Conservation (phyloP, 2,329 filamentous ascomycete genomes). For the Ustulina deusta region DNA sequence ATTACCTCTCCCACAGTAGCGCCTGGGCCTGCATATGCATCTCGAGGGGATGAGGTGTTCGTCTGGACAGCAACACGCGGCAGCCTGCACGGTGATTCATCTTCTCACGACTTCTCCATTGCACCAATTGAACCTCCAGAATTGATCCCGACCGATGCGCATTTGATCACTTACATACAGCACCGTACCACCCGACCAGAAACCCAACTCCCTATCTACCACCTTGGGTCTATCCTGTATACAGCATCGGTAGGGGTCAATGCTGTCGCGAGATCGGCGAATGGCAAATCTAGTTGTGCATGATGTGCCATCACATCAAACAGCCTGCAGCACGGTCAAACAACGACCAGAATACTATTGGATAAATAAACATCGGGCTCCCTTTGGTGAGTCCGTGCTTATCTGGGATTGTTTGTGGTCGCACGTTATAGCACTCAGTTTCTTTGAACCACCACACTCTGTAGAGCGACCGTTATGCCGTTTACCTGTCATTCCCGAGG, state of each 20-base stretch:
- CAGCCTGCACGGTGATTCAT: slow-evolving; percentile 13
- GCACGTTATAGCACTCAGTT: neutral
- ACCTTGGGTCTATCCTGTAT: neutral
- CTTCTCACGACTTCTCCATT: neutral
- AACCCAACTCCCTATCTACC: neutral
- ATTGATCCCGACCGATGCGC: slow-evolving; percentile 11
- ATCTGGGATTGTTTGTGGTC: neutral
- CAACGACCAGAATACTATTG: neutral
- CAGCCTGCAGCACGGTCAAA: slow-evolving; percentile 2
- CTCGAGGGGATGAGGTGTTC: slow-evolving; percentile 13
- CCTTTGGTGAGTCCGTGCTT: slow-evolving; percentile 1
- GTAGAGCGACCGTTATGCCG: neutral
- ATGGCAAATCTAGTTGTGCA: neutral
- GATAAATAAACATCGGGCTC: neutral
- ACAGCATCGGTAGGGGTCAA: neutral
- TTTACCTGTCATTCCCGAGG: neutral
- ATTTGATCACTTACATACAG: slow-evolving; percentile 19
- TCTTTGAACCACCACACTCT: slow-evolving; percentile 1
- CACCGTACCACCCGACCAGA: neutral
- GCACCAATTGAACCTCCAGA: slow-evolving; percentile 10
- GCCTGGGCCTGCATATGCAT: slow-evolving; percentile 23
- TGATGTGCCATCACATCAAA: slow-evolving; percentile 19
- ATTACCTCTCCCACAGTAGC: slow-evolving; percentile 26
- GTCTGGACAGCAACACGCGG: slow-evolving; percentile 10
- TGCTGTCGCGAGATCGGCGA: slow-evolving; percentile 10